Evolutionary conservation across 805 yeast species (phyloP), one percentile per base, ranked within the genome.

Genomic region (Yarrowia divulgata): DNA sequence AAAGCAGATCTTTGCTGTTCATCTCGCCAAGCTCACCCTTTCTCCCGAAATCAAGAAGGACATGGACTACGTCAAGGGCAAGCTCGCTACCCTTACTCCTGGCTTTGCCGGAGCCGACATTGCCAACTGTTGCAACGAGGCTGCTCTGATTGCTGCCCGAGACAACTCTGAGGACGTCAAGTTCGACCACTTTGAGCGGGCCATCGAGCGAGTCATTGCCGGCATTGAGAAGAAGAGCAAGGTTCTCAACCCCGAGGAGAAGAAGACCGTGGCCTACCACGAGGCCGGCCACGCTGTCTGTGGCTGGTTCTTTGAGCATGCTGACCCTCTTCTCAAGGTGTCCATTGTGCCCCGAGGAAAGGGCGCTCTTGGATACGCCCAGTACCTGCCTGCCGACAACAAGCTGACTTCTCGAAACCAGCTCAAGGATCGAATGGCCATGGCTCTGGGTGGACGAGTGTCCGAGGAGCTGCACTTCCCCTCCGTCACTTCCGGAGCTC

Each of bases 251-350:
- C 88, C 89, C 10, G 91, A 89, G 43, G 97, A 93, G 78, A 90
- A 91, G 82, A 86, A 82, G 73, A 86, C 90, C 40, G 97, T 93
- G 63, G 97, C 97, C 0, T 93, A 90, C 77, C 98, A 93, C 79
- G 98, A 93, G 80, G 98, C 98, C 1, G 98, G 98, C 0, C 98
- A 93, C 78, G 98, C 98, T 4, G 89, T 93, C 62, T 90, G 97
- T 79, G 98, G 97, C 29, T 93, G 97, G 98, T 91, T 82, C 77
- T 83, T 93, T 76, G 85, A 88, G 79, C 87, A 81, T 80, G 97
- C 98, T 12, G 97, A 93, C 77, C 98, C 98, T 8, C 81, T 93
- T 70, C 85, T 93, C 70, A 93, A 93, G 79, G 97, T 93, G n/a
- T 90, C 97, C 23, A 93, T 93, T 73, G 91, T 93, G 71, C 98